Base-by-base conservation (phyloP, 2,329 filamentous ascomycete species). In the Talaromyces verruculosus region DNA sequence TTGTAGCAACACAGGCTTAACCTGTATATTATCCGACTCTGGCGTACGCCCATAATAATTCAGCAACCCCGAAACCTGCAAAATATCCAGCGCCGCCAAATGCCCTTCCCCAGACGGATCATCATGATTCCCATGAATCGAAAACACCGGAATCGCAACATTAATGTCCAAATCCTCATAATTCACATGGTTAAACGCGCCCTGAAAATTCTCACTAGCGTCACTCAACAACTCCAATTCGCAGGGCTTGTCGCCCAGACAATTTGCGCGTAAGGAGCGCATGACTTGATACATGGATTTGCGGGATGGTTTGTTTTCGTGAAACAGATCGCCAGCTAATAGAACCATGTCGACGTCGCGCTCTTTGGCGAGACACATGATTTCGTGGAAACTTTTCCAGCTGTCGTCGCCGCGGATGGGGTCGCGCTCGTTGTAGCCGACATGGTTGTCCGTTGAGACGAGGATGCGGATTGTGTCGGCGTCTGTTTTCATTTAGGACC, bases 91-190 rank as follows among this genome's bases (percentile, higher is more conserved):
- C 0, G 94, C 93, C 69, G 95, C 96, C 69, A 90, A 89, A 75
- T 96, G 92, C 11, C 93, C 95, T 73, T 97, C 93, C 10, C 95
- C 95, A n/a, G 93, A 96, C 0, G 95, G 95, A 75, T 99, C 95
- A 74, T 99, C 95, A 76, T 99, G 95, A 74, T 99, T 99, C 55
- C 95, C 95, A 73, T 99, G 96, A 47, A 99, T 99, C 0, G 94
- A 97, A 76, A 99, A 99, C 33, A 99, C 93, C 0, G 95, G 95
- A 65, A 98, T 97, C 0, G 93, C 92, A 67, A 99, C 88, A 73
- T 99, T 99, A 78, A 99, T 97, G 72, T 99, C 92, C 28, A 92
- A 88, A 73, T 99, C 95, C 78, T 98, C 93, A 79, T 99, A 99
- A 79, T 99, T 99, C 79, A 97, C 94, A 76, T 97, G 91, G 60